Evolutionary conservation across 2,329 filamentous ascomycete genomes (phyloP).

Genomic region (Beauveria bassiana): DNA sequence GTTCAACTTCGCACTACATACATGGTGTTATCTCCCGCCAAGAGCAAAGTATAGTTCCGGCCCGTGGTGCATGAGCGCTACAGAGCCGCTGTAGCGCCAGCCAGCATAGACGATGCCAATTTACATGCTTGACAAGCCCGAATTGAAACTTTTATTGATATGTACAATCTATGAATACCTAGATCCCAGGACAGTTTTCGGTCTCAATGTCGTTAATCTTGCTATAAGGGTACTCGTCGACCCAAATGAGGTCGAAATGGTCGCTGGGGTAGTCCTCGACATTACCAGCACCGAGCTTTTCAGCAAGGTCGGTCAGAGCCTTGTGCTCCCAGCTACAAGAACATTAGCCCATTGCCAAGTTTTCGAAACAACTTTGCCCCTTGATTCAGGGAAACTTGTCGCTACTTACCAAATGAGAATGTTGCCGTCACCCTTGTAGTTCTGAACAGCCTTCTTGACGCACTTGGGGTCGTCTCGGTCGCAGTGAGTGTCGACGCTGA

Average conservation of each 20-base stretch:
- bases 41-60: no score
- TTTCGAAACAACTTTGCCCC: no score
- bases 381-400: no score
- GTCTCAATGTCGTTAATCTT: conserved; percentile 36
- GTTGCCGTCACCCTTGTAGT: conserved; percentile 43
- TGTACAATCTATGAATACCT: background rate
- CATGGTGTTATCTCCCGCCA: background rate
- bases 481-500: conserved; percentile 48
- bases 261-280: conserved; percentile 43
- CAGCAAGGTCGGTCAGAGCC: conserved; percentile 41
- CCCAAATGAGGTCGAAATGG: conserved; percentile 50
- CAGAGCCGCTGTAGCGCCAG: no score
- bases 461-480: conserved; percentile 47
- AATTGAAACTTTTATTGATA: background rate
- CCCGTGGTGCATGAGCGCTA: no score
- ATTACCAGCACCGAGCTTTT: conserved; percentile 41
- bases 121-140: background rate
- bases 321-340: conserved; percentile 48
- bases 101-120: background rate
- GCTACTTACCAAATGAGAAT: conserved; percentile 44
- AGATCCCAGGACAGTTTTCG: conserved; percentile 42
- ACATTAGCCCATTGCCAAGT: background rate
- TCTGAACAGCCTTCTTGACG: conserved; percentile 41
- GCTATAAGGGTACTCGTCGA: conserved; percentile 41
- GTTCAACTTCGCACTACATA: background rate